Evolutionary conservation across 768 basidiomycete species (phyloP).

Genomic region (Sutorius australiensis): DNA sequence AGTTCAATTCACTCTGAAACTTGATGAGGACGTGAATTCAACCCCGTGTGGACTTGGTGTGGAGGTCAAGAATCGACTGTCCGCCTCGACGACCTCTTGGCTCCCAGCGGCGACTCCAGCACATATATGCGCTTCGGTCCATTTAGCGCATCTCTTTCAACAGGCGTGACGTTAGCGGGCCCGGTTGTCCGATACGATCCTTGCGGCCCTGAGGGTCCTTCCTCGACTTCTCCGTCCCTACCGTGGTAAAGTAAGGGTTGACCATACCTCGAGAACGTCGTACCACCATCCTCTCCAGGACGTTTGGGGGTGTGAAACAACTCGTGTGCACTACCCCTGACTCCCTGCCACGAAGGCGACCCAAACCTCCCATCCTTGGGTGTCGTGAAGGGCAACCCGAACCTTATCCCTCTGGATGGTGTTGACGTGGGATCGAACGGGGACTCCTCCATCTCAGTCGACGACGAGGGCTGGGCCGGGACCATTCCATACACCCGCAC

Average conservation of each 20-base stretch:
- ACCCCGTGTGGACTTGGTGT: not conserved
- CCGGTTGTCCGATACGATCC: conserved; percentile 15
- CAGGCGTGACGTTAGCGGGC: conserved; percentile 50
- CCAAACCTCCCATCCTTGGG: conserved; percentile 56
- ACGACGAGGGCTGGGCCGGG: conserved; percentile 30
- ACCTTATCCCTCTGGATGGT: conserved; percentile 73
- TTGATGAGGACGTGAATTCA: not conserved
- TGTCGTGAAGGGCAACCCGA: conserved; percentile 54
- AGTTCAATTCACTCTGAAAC: not conserved
- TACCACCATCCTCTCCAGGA: conserved; percentile 21
- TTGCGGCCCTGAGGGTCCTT: conserved; percentile 12
- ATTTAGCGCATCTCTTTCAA: conserved; percentile 36
- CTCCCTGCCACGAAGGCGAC: conserved; percentile 13
- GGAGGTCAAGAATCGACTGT: conserved; percentile 11
- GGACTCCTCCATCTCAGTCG: conserved; percentile 41
- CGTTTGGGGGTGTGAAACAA: conserved; percentile 54
- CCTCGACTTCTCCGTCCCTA: conserved; percentile 22
- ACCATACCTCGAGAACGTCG: conserved; percentile 8
- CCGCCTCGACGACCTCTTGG: conserved; percentile 24
- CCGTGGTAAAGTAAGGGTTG: conserved; percentile 8
- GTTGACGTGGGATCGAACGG: conserved; percentile 79
- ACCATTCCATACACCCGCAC: conserved; percentile 38
- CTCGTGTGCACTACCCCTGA: conserved; percentile 36
- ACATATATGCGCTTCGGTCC: conserved; percentile 22
- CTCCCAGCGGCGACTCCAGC: conserved; percentile 28